Evolutionary conservation across 169 alveolate genomes (phyloP), one percentile per base, ranked within the genome.

Genomic region (Cystoisospora suis): DNA sequence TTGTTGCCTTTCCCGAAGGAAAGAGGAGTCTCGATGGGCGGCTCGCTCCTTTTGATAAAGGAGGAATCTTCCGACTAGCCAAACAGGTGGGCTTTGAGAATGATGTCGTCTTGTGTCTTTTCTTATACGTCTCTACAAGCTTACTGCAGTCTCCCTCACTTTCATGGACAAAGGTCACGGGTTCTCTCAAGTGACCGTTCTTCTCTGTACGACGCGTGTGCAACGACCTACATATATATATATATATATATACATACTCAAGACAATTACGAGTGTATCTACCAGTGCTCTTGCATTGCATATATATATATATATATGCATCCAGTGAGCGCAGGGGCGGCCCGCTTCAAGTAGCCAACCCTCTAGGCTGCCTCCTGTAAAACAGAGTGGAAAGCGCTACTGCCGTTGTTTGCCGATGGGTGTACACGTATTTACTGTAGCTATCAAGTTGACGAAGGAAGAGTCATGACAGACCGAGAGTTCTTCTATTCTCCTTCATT

Each of bases 1-100:
- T 75, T 29, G 59, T 75, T 45, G 86, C 65, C 42, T 75, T 75
- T 34, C 86, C 86, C 3, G 86, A 75, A 34, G 86, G 86, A 0
- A 42, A 17, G 1, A 34, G 86, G 69, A 75, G 86, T 65, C 32
- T 3, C 40, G 86, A 75, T 23, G 86, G 86, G 17, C 86, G 86
- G 5, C 86, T 75, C 20, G 12, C 23, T 2, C 86, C 86, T 3
- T 75, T 75, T 38, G 86, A 27, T n/a, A 75, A 75, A 44, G 86
- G 86, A 40, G 86, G 86, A n/a, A 65, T 45, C 1, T 75, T 75
- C 32, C 59, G 65, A 12, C 38, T 75, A 12, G 86, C 86, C 32
- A 7, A 17, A 2, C 86, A 75, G 65, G 86, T 75, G 40, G 44
- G 58, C 17, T 72, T 5, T 17, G 45, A 7, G 56, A 29, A 0